phyloP scores from a whole-genome alignment of 306 rosid species.

The Sphenostylis stenocarpa region DNA sequence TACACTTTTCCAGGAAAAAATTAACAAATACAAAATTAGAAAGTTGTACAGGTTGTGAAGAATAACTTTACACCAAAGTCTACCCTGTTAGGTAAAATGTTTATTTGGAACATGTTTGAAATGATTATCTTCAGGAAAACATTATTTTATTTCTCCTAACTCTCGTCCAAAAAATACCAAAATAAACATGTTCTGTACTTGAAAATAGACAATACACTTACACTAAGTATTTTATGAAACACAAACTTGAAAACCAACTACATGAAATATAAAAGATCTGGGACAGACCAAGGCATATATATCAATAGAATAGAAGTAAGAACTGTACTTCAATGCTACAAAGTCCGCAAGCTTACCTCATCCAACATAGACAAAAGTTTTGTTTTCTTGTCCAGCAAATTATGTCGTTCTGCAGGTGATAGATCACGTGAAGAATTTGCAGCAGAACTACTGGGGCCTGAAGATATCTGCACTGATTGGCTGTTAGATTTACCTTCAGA shows the following conservation, averaged over 20 bases:
- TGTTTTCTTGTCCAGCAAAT: constrained; percentile 67
- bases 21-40: not conserved
- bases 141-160: not conserved
- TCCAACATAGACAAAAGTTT: constrained; percentile 80
- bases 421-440: constrained; percentile 51
- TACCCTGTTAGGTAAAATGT: not conserved
- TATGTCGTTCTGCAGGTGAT: constrained; percentile 67
- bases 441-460: constrained; percentile 48
- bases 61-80: not conserved
- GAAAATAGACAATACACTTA: not conserved
- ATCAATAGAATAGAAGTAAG: not conserved
- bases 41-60: not conserved
- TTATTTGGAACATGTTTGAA: not conserved
- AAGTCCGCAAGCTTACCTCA: constrained; percentile 56
- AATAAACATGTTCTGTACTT: not conserved
- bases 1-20: not conserved
- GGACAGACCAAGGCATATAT: not conserved
- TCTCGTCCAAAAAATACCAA: not conserved
- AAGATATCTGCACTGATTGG: constrained; percentile 47
- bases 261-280: not conserved
- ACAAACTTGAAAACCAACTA: constrained; percentile 4
- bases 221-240: not conserved
- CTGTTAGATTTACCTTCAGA: constrained; percentile 52
- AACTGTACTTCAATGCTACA: not conserved
- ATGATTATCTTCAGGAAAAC: not conserved